Base-by-base conservation (phyloP, 169 alveolate species). In the Plasmodium gaboni region DNA sequence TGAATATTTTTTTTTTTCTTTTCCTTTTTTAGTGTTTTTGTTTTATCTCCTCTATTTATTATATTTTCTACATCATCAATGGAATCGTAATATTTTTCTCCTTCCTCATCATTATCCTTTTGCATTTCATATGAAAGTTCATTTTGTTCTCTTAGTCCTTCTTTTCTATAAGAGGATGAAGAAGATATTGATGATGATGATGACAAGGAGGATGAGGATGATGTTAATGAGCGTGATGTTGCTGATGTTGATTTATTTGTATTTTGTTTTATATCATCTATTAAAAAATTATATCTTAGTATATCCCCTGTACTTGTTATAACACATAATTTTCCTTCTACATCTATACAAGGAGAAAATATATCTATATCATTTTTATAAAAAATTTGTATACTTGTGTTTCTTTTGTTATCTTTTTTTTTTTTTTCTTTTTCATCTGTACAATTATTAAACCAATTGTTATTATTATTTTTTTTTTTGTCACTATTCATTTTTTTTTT, bases 281-380 rank as follows among this genome's bases (percentile, higher is more conserved):
- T 71, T 86, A 57, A 4, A 38, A 71, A 48, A 60, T 70, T 86
- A 86, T 60, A 72, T 53, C 87, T 57, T 64, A 86, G 15, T 4
- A 86, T 86, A 60, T 86, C 92, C 6, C 92, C 92, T 46, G 51
- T 65, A 59, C 32, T 87, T 17, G 92, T 17, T 61, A 72, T 72
- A 38, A 50, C 86, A 53, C 92, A 86, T 74, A 86, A 69, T 19
- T 57, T 60, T 22, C 87, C 86, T 2, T 86, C 92, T 22, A 44
- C 51, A 55, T 86, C 87, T 86, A 86, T 28, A 32, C 92, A 86
- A 44, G 92, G 92, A 55, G 92, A 69, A 86, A 51, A 86, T 50
- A 86, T 48, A 70, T 72, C 69, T 28, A 38, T 59, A 9, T 69
- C 87, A 86, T 61, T 86, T 71, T 86, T 70, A 55, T 67, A 86